Evolutionary conservation across 225 moss, liverwort and hornwort species (phyloP).

Genomic region (Bryoerythrophyllum caledonicum): DNA sequence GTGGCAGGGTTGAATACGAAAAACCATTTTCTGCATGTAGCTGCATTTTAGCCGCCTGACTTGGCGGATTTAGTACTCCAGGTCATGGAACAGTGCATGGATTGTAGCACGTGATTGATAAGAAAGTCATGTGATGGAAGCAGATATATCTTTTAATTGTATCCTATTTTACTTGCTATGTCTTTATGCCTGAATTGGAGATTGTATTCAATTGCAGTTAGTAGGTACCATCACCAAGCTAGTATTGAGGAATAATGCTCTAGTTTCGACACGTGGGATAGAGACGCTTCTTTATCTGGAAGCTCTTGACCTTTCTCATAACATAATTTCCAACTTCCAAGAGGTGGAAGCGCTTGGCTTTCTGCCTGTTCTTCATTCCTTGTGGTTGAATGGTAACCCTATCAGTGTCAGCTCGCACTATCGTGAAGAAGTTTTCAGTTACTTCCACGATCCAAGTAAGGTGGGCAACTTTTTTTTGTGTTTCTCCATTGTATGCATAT

Average conservation of each 20-base stretch:
- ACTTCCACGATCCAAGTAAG: conserved; percentile 75
- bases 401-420: conserved; percentile 72
- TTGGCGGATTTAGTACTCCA: too few species aligned
- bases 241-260: conserved; percentile 89
- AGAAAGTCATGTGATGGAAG: too few species aligned
- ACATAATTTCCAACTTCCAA: conserved; percentile 82
- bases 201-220: conserved; percentile 51
- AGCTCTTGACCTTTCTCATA: conserved; percentile 91
- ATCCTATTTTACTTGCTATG: background rate
- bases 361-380: conserved; percentile 58
- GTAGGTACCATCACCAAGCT: conserved; percentile 66
- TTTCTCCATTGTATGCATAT: conserved; percentile 3
- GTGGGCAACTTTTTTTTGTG: conserved; percentile 39
- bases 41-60: too few species aligned
- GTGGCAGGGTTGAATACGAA: too few species aligned
- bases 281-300: conserved; percentile 80
- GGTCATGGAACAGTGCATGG: too few species aligned
- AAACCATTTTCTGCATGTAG: too few species aligned
- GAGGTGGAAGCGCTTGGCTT: conserved; percentile 83
- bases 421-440: conserved; percentile 83
- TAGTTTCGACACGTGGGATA: conserved; percentile 81
- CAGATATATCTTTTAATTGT: background rate
- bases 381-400: conserved; percentile 94
- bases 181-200: conserved; percentile 7
- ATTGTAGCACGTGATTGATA: conserved; percentile 12